Evolutionary conservation across 495 filamentous ascomycete species (phyloP).

Genomic region (Aspergillus campestris): DNA sequence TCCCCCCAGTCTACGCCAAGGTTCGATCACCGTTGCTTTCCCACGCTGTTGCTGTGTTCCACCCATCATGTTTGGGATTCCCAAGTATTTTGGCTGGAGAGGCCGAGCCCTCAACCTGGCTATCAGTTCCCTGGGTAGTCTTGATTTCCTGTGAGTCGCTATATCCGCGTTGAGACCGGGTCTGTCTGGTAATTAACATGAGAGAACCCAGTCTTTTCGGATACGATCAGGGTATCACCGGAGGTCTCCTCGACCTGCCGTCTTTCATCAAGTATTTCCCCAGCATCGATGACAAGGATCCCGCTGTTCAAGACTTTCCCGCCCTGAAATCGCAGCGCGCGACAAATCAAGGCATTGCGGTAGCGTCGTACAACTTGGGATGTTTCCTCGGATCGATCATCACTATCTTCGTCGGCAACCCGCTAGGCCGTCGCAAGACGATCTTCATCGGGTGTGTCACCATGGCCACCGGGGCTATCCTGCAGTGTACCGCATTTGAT

Average conservation of each 20-base stretch:
- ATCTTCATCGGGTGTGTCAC: conserved; percentile 59
- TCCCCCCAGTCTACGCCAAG: neutral
- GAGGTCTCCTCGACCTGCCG: conserved; percentile 46
- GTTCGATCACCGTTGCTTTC: conserved; percentile 6
- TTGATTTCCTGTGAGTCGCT: conserved; percentile 49
- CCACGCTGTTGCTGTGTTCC: neutral
- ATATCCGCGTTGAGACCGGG: neutral
- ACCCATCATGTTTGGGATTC: conserved; percentile 30
- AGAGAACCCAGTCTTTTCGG: conserved; percentile 34
- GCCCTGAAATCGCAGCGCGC: conserved; percentile 15
- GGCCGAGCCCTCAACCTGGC: conserved; percentile 56
- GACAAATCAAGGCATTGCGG: conserved; percentile 43
- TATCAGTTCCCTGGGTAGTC: conserved; percentile 57
- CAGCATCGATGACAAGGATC: conserved; percentile 16
- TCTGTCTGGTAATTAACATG: neutral
- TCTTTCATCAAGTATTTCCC: conserved; percentile 48
- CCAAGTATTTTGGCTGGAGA: conserved; percentile 52
- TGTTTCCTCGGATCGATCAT: conserved; percentile 65
- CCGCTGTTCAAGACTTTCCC: neutral
- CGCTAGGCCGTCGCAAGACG: conserved; percentile 56
- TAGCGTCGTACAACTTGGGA: conserved; percentile 63
- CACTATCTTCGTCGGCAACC: conserved; percentile 62
- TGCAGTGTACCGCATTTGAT: conserved; percentile 53
- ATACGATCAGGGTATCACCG: conserved; percentile 51
- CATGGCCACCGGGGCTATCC: conserved; percentile 56